phyloP scores from a whole-genome alignment of 2,329 filamentous ascomycete genomes.

The Penicillium sp. region DNA sequence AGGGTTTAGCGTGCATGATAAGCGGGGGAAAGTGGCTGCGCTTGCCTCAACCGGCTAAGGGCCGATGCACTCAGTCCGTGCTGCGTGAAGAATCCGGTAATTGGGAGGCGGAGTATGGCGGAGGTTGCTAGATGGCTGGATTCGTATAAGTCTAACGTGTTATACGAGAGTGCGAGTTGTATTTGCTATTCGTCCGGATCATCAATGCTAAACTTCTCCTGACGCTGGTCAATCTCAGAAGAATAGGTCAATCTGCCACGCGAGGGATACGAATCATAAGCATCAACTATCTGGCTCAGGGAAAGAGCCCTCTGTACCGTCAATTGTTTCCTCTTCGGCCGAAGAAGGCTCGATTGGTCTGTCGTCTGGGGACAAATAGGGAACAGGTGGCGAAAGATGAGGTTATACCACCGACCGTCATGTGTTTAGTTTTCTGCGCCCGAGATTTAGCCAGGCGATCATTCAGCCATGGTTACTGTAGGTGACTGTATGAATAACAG shows the following conservation, averaged over 20 bases:
- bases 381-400: not conserved
- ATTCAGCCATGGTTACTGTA: not conserved
- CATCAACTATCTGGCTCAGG: not conserved
- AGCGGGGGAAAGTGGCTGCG: not conserved
- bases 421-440: not conserved
- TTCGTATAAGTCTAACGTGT: not conserved
- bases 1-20: not conserved
- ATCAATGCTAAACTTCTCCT: not conserved
- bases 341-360: not conserved
- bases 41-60: conserved; percentile 1
- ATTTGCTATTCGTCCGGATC: not conserved
- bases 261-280: not conserved
- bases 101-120: not conserved
- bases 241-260: not conserved
- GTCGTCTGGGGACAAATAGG: not conserved
- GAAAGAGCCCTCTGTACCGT: not conserved
- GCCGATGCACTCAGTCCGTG: not conserved
- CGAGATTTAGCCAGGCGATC: not conserved
- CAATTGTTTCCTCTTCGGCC: not conserved
- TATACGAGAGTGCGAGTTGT: not conserved
- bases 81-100: not conserved
- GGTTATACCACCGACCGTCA: not conserved
- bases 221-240: not conserved
- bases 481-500: no score
- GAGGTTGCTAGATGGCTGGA: no score